Conservation (phyloP, 2,329 filamentous ascomycete genomes). For the Beauveria bassiana region DNA sequence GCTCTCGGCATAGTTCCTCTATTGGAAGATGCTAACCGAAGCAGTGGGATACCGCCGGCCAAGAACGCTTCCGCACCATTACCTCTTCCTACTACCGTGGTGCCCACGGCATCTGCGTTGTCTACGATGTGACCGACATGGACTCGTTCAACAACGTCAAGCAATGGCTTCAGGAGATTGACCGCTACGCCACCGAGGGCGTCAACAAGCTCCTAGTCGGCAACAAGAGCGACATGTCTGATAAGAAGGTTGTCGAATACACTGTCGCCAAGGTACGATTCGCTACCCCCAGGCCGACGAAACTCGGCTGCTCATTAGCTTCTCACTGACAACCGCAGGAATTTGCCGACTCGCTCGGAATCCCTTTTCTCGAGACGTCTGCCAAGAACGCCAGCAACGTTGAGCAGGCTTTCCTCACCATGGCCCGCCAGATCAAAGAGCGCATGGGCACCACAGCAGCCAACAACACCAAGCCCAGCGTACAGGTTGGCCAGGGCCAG, state of each 20-base stretch:
- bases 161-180: constrained; percentile 99
- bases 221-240: constrained; percentile 99
- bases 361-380: constrained; percentile 98
- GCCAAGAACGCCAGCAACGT: constrained; percentile 99
- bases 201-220: constrained; percentile 99
- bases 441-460: constrained; percentile 94
- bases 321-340: constrained; percentile 51
- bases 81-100: constrained; percentile 99
- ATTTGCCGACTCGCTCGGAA: constrained; percentile 96
- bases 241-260: constrained; percentile 99
- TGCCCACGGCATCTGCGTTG: constrained; percentile 97
- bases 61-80: constrained; percentile 99
- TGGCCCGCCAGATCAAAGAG: constrained; percentile 99
- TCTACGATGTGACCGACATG: constrained; percentile 99
- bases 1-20: not conserved
- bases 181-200: constrained; percentile 96
- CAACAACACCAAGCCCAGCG: constrained; percentile 97
- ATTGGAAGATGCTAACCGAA: not conserved
- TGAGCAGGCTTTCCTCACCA: constrained; percentile 98
- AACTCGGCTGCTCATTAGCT: not conserved
- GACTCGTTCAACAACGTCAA: constrained; percentile 99
- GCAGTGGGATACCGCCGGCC: constrained; percentile 97
- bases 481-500: constrained; percentile 91
- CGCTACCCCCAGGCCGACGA: not conserved
- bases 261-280: constrained; percentile 90